These are phyloP conservation scores for Phoenix roebelenii DNA, from an alignment of 176 grass and related monocot species.

Conservation along the genomic window DNA sequence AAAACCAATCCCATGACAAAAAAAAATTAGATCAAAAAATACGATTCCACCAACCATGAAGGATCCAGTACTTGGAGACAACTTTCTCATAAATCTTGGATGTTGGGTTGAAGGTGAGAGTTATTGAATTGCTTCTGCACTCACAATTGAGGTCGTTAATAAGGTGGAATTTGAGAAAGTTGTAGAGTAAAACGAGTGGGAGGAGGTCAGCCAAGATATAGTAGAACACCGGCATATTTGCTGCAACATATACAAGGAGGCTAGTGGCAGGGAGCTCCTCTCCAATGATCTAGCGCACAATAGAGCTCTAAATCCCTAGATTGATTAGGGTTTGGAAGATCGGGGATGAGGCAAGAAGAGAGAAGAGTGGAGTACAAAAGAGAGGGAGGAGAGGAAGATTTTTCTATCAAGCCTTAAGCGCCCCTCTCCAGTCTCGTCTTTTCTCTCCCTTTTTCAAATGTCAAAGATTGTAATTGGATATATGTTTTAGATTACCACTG, in stretches of 20 bases:
- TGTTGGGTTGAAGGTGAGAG: slow-evolving; percentile 55
- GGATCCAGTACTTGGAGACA: slow-evolving; percentile 50
- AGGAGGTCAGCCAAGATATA: slow-evolving; percentile 24
- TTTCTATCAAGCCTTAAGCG: too few species aligned
- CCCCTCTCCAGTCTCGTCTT: too few species aligned
- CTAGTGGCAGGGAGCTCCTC: slow-evolving; percentile 26
- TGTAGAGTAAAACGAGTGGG: slow-evolving; percentile 39
- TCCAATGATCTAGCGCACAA: slow-evolving; percentile 1
- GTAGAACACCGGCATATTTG: too few species aligned
- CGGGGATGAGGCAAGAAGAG: not conserved
- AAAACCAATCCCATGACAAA: not conserved
- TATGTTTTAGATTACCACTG: too few species aligned
- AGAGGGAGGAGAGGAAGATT: too few species aligned
- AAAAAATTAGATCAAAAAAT: too few species aligned
- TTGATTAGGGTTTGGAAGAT: not conserved
- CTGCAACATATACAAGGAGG: slow-evolving; percentile 45
- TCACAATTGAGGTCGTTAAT: slow-evolving; percentile 46
- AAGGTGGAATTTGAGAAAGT: slow-evolving; percentile 74
- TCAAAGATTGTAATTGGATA: too few species aligned
- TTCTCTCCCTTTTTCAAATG: too few species aligned
- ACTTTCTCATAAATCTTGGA: slow-evolving; percentile 79
- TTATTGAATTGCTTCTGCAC: slow-evolving; percentile 44
- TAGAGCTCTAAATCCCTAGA: not conserved
- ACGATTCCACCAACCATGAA: slow-evolving; percentile 53
- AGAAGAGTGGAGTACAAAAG: too few species aligned